Percentiles rank a stretch among this genome's conserved stretches.
Conservation (phyloP, 768 basidiomycete genomes). For the Phlebiopsis flavidoalba region DNA sequence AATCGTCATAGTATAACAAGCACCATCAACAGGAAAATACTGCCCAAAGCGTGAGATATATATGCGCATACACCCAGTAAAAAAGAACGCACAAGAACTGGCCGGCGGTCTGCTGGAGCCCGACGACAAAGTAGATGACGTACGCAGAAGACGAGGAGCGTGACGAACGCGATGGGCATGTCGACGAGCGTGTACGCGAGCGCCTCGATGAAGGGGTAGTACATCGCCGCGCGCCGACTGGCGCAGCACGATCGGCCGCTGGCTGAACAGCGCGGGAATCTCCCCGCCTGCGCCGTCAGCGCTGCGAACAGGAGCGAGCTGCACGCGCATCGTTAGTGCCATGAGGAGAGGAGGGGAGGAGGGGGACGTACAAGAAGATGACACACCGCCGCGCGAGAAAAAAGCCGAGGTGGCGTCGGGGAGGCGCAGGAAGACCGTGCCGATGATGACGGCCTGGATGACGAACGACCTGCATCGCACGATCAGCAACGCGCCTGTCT, state of each 20-base stretch:
- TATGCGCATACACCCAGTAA: not conserved
- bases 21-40: slow-evolving; percentile 54
- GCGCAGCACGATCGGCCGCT: slow-evolving; percentile 55
- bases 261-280: slow-evolving; percentile 49
- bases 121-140: slow-evolving; percentile 58
- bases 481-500: not conserved
- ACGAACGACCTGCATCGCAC: slow-evolving; percentile 45
- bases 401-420: slow-evolving; percentile 54
- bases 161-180: slow-evolving; percentile 49
- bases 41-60: slow-evolving; percentile 21
- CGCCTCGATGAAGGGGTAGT: slow-evolving; percentile 51
- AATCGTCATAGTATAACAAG: slow-evolving; percentile 50
- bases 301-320: slow-evolving; percentile 60
- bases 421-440: slow-evolving; percentile 59
- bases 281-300: slow-evolving; percentile 58
- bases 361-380: slow-evolving; percentile 58
- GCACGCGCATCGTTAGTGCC: not conserved
- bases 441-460: slow-evolving; percentile 50
- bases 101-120: slow-evolving; percentile 45
- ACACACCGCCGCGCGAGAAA: slow-evolving; percentile 75
- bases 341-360: not conserved
- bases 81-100: slow-evolving; percentile 59
- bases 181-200: slow-evolving; percentile 60
- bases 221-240: slow-evolving; percentile 59
- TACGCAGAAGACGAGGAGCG: slow-evolving; percentile 41